Conservation (phyloP, 495 filamentous ascomycete genomes). For the Trichoderma virens region DNA sequence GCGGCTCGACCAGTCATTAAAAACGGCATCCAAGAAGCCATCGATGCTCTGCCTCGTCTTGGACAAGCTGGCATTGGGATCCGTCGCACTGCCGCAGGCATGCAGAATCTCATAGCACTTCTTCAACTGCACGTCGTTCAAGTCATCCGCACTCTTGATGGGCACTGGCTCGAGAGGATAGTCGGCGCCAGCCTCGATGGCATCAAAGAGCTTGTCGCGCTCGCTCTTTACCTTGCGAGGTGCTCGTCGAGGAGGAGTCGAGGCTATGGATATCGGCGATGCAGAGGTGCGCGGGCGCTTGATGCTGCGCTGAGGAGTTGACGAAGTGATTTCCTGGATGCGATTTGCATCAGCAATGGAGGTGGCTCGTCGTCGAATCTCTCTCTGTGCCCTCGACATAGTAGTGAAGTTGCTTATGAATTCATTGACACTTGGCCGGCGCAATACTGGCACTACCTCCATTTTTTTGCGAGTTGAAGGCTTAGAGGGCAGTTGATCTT, state of each 20-base stretch:
- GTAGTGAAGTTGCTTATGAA: background rate
- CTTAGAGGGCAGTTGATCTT: background rate
- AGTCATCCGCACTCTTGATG: constrained; percentile 3
- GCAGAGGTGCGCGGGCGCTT: background rate
- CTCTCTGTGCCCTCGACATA: background rate
- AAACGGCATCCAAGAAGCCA: constrained; percentile 3
- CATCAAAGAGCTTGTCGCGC: background rate
- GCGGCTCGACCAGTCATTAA: constrained; percentile 8
- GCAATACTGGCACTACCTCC: background rate
- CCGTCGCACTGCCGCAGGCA: constrained; percentile 8
- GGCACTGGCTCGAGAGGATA: background rate
- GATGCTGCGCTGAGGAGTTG: background rate
- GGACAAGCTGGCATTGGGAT: constrained; percentile 1
- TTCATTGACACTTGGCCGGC: background rate
- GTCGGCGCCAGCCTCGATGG: background rate
- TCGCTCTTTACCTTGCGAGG: background rate
- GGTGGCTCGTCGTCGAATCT: background rate
- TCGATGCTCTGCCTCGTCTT: constrained; percentile 11
- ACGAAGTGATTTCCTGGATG: background rate
- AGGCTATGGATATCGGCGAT: background rate
- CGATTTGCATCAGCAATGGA: background rate
- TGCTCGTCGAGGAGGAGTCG: background rate
- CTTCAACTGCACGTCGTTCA: background rate
- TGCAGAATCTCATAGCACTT: constrained; percentile 9
- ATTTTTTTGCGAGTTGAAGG: background rate